Evolutionary conservation across 2,329 filamentous ascomycete species (phyloP).

Genomic region (Talaromyces islandicus): DNA sequence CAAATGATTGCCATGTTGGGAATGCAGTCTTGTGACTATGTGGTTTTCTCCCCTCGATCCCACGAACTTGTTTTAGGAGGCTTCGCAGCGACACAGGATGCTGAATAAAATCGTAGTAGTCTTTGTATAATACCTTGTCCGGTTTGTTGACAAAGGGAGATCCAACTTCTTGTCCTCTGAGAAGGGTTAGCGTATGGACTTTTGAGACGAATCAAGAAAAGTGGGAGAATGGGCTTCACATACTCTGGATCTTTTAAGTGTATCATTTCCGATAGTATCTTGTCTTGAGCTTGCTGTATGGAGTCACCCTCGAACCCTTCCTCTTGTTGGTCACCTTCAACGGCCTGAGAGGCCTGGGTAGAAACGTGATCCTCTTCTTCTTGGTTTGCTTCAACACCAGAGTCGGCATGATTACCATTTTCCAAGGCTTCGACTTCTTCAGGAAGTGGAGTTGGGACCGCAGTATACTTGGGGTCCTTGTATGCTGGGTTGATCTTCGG

Average conservation of each 20-base stretch:
- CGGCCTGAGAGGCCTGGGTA: conserved; percentile 15
- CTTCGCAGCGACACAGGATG: conserved; percentile 73
- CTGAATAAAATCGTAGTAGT: conserved; percentile 81
- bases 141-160: conserved; percentile 75
- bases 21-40: conserved; percentile 60
- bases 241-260: conserved; percentile 20
- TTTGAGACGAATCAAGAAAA: not conserved
- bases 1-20: conserved; percentile 76
- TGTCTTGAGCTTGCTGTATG: conserved; percentile 82
- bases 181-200: conserved; percentile 10
- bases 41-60: conserved; percentile 62
- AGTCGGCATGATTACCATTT: conserved; percentile 12
- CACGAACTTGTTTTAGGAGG: conserved; percentile 70
- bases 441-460: conserved; percentile 67
- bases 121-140: conserved; percentile 61
- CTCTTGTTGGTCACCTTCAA: conserved; percentile 50
- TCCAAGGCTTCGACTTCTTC: conserved; percentile 45
- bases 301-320: conserved; percentile 63
- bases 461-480: conserved; percentile 60
- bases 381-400: conserved; percentile 14
- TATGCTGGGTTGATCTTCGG: conserved; percentile 81
- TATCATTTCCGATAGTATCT: conserved; percentile 67
- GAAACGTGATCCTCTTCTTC: conserved; percentile 16
- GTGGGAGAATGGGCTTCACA: not conserved
- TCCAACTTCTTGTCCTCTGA: conserved; percentile 60